Evolutionary conservation across 2,329 filamentous ascomycete species (phyloP).

Genomic region (Trichoderma guizhouense): DNA sequence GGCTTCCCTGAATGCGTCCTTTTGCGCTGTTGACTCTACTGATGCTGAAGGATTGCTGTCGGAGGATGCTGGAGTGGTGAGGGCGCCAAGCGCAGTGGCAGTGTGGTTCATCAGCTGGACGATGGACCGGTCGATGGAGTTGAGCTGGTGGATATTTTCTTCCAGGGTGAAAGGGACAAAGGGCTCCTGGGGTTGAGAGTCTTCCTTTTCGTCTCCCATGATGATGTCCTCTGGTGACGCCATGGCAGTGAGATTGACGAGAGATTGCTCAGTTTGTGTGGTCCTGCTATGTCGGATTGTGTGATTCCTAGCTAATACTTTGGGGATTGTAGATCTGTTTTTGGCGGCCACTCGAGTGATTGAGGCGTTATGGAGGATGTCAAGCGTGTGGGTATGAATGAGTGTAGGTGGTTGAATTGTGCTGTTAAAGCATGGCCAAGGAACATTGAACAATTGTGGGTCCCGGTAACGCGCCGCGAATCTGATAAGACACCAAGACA

Average conservation of each 20-base stretch:
- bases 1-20: conserved; percentile 54
- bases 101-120: conserved; percentile 43
- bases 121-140: conserved; percentile 66
- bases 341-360: neutral
- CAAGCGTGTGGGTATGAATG: neutral
- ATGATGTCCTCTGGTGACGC: conserved; percentile 30
- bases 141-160: conserved; percentile 77
- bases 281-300: neutral
- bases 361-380: neutral
- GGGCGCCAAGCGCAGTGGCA: conserved; percentile 43
- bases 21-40: conserved; percentile 48
- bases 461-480: conserved; percentile 6
- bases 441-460: neutral
- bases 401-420: neutral
- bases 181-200: conserved; percentile 39
- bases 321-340: neutral
- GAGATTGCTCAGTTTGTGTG: neutral
- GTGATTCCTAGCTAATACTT: neutral
- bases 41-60: conserved; percentile 22
- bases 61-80: conserved; percentile 36
- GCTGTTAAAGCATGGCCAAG: neutral
- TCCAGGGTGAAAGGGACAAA: conserved; percentile 72
- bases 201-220: conserved; percentile 30
- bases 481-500: neutral
- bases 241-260: conserved; percentile 26